These are phyloP conservation scores for Lycium ferocissimum DNA, from an alignment of 257 asterid genomes.

Conservation along the genomic window DNA sequence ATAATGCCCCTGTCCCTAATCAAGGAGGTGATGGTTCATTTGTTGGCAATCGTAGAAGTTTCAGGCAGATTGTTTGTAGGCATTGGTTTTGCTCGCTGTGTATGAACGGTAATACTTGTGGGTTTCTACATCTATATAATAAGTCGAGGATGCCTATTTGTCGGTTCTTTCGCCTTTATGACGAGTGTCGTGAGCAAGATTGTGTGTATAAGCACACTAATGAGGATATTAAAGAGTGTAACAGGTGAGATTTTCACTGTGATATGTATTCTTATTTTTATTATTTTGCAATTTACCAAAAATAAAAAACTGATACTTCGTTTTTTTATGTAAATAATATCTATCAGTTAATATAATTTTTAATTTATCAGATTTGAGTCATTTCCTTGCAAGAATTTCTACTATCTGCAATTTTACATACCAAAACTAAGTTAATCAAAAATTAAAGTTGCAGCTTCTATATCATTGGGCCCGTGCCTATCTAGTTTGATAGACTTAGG, in stretches of 20 bases:
- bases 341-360: too few relatives aligned
- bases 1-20: slow-evolving; percentile 31
- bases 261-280: too few relatives aligned
- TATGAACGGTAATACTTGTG: slow-evolving; percentile 92
- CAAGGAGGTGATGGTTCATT: slow-evolving; percentile 31
- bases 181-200: slow-evolving; percentile 97
- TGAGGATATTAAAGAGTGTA: slow-evolving; percentile 95
- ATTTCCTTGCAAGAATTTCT: too few relatives aligned
- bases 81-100: slow-evolving; percentile 89
- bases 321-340: too few relatives aligned
- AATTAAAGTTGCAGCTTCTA: too few relatives aligned
- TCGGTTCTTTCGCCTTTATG: slow-evolving; percentile 77
- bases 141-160: slow-evolving; percentile 92
- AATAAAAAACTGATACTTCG: too few relatives aligned
- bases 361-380: too few relatives aligned
- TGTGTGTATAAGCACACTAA: slow-evolving; percentile 93
- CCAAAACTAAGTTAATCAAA: too few relatives aligned
- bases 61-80: slow-evolving; percentile 88
- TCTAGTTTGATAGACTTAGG: too few relatives aligned
- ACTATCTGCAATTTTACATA: too few relatives aligned
- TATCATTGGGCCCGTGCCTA: too few relatives aligned
- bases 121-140: slow-evolving; percentile 88
- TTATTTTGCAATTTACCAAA: too few relatives aligned
- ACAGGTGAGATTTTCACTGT: slow-evolving; percentile 60
- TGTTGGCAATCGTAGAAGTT: slow-evolving; percentile 67